A percentile compares a stretch with the other conserved stretches of the same genome.
These are phyloP conservation scores for Elsinoe arachidis DNA, from an alignment of 2,329 filamentous ascomycete species.

Conservation along the genomic window DNA sequence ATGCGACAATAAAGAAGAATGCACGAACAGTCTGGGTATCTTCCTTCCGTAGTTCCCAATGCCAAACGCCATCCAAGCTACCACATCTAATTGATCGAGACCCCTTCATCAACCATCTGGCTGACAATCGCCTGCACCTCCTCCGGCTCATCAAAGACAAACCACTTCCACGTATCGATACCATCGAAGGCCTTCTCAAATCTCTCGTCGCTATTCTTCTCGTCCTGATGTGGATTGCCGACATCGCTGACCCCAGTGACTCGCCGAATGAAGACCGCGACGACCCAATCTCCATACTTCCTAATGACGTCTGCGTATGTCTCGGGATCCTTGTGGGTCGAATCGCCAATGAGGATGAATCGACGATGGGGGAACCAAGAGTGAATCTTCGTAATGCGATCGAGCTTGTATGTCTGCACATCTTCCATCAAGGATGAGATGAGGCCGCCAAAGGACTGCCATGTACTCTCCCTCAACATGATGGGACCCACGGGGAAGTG, in stretches of 20 bases:
- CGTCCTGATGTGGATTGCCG: slow-evolving; percentile 64
- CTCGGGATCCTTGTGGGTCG: slow-evolving; percentile 85
- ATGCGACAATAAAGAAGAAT: not conserved
- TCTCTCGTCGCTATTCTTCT: slow-evolving; percentile 55
- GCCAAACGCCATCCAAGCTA: not conserved
- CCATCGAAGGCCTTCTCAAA: slow-evolving; percentile 78
- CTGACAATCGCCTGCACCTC: slow-evolving; percentile 42
- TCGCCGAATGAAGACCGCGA: slow-evolving; percentile 76
- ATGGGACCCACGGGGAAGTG: slow-evolving; percentile 72
- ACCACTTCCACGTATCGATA: slow-evolving; percentile 64
- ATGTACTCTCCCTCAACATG: slow-evolving; percentile 74
- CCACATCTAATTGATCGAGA: not conserved
- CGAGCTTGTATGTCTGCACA: slow-evolving; percentile 78
- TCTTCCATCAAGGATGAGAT: slow-evolving; percentile 69
- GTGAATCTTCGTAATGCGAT: slow-evolving; percentile 69
- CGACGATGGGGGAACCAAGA: slow-evolving; percentile 68
- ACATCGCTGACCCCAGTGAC: slow-evolving; percentile 55
- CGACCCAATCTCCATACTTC: slow-evolving; percentile 65
- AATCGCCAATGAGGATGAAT: slow-evolving; percentile 81
- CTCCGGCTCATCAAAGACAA: slow-evolving; percentile 68
- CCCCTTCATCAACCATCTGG: slow-evolving; percentile 29
- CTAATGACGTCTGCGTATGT: slow-evolving; percentile 73
- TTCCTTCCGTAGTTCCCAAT: not conserved
- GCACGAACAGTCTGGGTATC: not conserved
- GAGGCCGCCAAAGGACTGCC: slow-evolving; percentile 75